phyloP scores from a whole-genome alignment of 179 eudicot genomes.

The Camellia oleifera region DNA sequence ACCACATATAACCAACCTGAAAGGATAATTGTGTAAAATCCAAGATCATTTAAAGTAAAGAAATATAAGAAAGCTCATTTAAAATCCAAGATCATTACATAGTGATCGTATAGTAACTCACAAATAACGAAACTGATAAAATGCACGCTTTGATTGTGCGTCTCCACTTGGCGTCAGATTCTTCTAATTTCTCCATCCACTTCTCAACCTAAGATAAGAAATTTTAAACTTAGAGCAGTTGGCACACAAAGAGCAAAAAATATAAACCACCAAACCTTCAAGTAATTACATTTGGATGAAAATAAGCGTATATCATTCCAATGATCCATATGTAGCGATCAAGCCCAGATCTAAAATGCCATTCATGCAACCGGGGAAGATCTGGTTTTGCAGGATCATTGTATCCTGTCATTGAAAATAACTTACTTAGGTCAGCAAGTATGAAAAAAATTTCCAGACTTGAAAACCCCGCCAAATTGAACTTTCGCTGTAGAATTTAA shows the following conservation, averaged over 20 bases:
- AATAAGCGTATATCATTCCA: conserved; percentile 95
- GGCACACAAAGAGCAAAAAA: conserved; percentile 14
- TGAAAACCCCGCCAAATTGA: conserved; percentile 5
- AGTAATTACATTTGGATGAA: conserved; percentile 78
- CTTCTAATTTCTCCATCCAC: conserved; percentile 93
- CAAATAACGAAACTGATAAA: conserved; percentile 53
- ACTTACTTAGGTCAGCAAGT: conserved; percentile 10
- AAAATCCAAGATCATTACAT: neutral
- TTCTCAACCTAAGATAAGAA: conserved; percentile 64
- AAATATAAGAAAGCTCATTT: neutral
- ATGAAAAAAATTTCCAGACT: neutral
- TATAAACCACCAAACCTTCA: conserved; percentile 3
- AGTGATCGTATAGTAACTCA: conserved; percentile 31
- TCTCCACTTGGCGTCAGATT: conserved; percentile 72
- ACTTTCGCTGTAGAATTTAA: neutral
- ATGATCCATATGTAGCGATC: conserved; percentile 98
- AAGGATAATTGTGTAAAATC: conserved; percentile 16
- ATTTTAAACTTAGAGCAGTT: conserved; percentile 2
- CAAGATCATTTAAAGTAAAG: neutral
- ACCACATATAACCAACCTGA: conserved; percentile 97
- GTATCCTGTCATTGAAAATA: conserved; percentile 53
- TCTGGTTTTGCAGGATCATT: conserved; percentile 93
- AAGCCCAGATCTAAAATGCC: conserved; percentile 99
- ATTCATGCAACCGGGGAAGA: conserved; percentile 84
- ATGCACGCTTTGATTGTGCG: conserved; percentile 65